These are phyloP conservation scores for Gossypium herbaceum DNA, from an alignment of 345 rosid species.

Conservation along the genomic window DNA sequence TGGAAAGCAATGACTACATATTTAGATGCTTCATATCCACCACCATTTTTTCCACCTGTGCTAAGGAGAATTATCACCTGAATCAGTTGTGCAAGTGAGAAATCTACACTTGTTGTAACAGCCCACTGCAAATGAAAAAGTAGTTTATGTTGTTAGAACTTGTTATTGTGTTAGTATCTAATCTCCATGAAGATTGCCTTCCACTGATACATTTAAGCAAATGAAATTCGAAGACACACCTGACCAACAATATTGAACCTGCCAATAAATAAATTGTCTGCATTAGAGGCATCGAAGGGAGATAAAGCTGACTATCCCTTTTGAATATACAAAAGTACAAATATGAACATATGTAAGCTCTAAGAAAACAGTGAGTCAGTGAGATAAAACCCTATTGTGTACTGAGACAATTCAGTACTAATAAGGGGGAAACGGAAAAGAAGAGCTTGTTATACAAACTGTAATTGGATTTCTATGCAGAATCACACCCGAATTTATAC, in stretches of 20 bases:
- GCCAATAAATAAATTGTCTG: constrained; percentile 28
- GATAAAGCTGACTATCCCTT: not conserved
- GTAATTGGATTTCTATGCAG: not conserved
- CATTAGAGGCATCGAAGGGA: constrained; percentile 22
- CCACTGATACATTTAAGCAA: not conserved
- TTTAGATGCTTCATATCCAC: constrained; percentile 83
- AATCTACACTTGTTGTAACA: constrained; percentile 65
- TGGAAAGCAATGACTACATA: constrained; percentile 70
- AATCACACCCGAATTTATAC: not conserved
- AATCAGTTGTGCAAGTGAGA: constrained; percentile 61
- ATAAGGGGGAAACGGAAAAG: not conserved
- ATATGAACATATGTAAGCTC: not conserved
- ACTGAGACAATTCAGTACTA: not conserved
- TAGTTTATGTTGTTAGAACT: constrained; percentile 16
- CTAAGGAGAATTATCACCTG: constrained; percentile 78
- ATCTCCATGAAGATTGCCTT: constrained; percentile 6
- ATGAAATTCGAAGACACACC: constrained; percentile 32
- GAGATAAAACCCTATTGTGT: not conserved
- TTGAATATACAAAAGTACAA: not conserved
- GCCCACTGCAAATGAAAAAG: constrained; percentile 75
- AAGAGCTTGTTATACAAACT: not conserved
- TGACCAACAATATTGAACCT: constrained; percentile 99
- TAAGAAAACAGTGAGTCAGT: not conserved
- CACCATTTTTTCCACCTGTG: constrained; percentile 92
- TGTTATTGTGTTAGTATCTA: constrained; percentile 5